Evolutionary conservation across 2,329 filamentous ascomycete genomes (phyloP), one percentile per base, ranked within the genome.

Genomic region (Beauveria bassiana): DNA sequence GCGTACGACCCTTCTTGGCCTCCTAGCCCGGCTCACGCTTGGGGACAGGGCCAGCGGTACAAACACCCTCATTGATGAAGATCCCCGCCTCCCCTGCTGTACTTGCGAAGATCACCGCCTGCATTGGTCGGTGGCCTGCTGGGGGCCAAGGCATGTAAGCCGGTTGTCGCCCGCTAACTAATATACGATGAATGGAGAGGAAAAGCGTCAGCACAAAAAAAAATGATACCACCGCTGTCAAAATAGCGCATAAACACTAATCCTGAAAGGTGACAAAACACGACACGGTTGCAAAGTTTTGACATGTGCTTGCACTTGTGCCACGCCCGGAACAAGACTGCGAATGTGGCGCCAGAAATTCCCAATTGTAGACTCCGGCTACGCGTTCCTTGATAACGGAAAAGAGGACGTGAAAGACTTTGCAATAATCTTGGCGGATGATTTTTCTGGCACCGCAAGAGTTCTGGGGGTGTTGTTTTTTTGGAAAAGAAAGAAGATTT

Each of bases 121-220:
- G 45, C 55, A 50, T 47, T 49, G 45, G 45, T 34, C 31, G 22
- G 51, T 34, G 31, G 31, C 12, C 31, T 14, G 31, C 46, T 34
- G 42, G 50, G 55, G 31, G 34, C 28, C 54, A 49, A 47, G 31
- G 58, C 58, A 60, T 47, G 58, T 60, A 60, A 60, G 58, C 58
- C 58, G 58, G 58, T 47, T 47, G 58, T 60, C 58, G 58, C 58
- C 50, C 58, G 58, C 57, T 59, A 59, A 59, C 47, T 59, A 59
- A 59, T 51, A 59, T 60, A 42, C 38, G 50, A 60, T 24, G 49
- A 40, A 26, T 8, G 24, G 42, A 28, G 9, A 26, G 34, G 42
- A 20, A 34, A 5, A 24, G n/a, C 20, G 58, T 60, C 49, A 60
- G 58, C 58, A 54, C 58, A 60, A 22, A 42, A 45, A 54, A 60